Conservation (phyloP, 2,329 filamentous ascomycete genomes). For the Trichoderma oligosporum region DNA sequence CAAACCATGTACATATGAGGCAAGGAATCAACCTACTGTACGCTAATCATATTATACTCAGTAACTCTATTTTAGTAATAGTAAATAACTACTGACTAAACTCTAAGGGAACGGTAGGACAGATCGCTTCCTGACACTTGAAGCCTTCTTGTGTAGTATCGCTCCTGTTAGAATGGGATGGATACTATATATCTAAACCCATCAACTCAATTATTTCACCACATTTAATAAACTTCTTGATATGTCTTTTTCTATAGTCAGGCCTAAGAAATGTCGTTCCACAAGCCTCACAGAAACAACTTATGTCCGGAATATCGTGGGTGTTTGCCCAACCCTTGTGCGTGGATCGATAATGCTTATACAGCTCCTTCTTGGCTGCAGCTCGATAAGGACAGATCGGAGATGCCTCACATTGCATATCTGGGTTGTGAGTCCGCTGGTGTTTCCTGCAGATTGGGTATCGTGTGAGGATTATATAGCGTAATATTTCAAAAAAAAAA, state of each 20-base stretch:
- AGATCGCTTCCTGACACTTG: no score
- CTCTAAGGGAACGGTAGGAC: no score
- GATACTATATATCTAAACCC: no score
- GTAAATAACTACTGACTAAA: no score
- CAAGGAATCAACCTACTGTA: no score
- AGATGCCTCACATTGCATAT: background rate
- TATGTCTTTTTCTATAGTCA: background rate
- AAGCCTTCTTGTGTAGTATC: no score
- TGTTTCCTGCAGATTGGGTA: background rate
- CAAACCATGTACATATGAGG: no score
- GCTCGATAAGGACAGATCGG: fast-evolving
- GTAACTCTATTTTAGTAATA: no score
- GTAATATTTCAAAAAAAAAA: no score
- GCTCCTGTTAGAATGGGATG: no score
- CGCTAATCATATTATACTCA: no score
- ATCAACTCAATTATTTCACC: background rate
- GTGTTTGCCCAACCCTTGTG: background rate
- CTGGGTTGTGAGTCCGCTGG: background rate
- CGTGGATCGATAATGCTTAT: background rate
- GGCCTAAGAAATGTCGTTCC: background rate
- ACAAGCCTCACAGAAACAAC: background rate
- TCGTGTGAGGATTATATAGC: background rate
- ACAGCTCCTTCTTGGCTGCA: background rate
- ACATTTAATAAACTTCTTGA: background rate
- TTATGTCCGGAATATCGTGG: background rate